These are phyloP conservation scores for Fraxinus angustifolia DNA, from an alignment of 305 asterid species.

Conservation along the genomic window DNA sequence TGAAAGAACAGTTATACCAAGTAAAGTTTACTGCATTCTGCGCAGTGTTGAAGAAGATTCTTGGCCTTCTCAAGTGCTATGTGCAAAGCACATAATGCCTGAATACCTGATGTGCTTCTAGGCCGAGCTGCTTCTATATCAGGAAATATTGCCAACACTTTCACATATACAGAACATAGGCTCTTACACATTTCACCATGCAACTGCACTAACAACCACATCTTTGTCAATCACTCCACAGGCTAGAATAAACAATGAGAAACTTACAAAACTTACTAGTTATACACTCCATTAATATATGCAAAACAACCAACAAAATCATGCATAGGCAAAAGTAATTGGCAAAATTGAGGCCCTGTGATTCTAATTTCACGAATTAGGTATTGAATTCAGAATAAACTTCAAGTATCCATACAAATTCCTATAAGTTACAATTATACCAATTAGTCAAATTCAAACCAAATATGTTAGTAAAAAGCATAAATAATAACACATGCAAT, in stretches of 20 bases:
- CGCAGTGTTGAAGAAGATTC: conserved; percentile 88
- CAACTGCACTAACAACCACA: conserved; percentile 54
- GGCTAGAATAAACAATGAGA: not conserved
- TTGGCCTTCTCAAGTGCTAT: conserved; percentile 98
- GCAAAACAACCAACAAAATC: not conserved
- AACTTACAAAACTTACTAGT: not conserved
- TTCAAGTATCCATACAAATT: not conserved
- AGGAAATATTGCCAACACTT: conserved; percentile 85
- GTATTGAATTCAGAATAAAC: not conserved
- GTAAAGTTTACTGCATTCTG: conserved; percentile 96
- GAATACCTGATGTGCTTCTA: conserved; percentile 96
- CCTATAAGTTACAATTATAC: conserved; percentile 5
- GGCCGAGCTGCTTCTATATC: conserved; percentile 95
- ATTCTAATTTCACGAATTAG: not conserved
- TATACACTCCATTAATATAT: not conserved
- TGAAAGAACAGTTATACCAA: conserved; percentile 50
- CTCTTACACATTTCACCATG: conserved; percentile 96
- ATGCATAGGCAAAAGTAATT: not conserved
- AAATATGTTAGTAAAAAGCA: not conserved
- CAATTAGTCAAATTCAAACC: not conserved
- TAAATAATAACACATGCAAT: not conserved
- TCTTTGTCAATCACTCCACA: conserved; percentile 15
- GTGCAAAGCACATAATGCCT: conserved; percentile 94
- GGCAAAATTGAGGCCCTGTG: not conserved
- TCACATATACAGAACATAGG: conserved; percentile 63